Evolutionary conservation across 1,284 basidiomycete genomes (phyloP).

Genomic region (Puccinia brachypodii): DNA sequence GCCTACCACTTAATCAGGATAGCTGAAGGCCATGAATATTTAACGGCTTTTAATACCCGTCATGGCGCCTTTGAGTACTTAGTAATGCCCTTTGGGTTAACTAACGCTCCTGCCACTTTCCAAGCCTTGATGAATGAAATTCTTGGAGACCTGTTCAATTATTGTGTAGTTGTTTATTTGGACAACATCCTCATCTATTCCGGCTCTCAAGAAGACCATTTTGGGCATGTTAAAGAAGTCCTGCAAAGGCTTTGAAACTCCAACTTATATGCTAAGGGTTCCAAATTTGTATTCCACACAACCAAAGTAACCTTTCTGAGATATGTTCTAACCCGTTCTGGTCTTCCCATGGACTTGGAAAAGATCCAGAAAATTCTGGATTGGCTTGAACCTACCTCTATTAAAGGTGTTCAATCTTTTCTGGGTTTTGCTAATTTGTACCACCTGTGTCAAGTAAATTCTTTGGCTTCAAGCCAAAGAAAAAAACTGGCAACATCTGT

Average conservation of each 20-base stretch:
- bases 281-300: not conserved
- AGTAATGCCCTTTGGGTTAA: conserved; percentile 18
- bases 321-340: not conserved
- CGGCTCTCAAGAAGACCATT: not conserved
- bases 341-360: not conserved
- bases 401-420: not conserved
- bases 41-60: not conserved
- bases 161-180: conserved; percentile 16
- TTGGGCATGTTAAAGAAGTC: not conserved
- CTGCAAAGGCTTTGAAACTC: not conserved
- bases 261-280: not conserved
- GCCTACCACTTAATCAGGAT: not conserved
- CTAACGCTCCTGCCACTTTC: conserved; percentile 15
- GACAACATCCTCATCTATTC: conserved; percentile 32
- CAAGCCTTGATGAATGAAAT: conserved; percentile 1
- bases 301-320: not conserved
- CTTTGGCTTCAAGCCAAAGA: too few relatives aligned
- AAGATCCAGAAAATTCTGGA: not conserved
- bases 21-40: not conserved
- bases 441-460: too few relatives aligned
- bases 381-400: not conserved
- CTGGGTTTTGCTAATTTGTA: conserved; percentile 40
- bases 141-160: not conserved
- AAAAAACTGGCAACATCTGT: too few relatives aligned
- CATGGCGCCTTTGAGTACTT: conserved; percentile 4